Percentiles rank a stretch among this genome's conserved stretches.
phyloP scores from a whole-genome alignment of 768 basidiomycete species.

The Lenzites betulinus region DNA sequence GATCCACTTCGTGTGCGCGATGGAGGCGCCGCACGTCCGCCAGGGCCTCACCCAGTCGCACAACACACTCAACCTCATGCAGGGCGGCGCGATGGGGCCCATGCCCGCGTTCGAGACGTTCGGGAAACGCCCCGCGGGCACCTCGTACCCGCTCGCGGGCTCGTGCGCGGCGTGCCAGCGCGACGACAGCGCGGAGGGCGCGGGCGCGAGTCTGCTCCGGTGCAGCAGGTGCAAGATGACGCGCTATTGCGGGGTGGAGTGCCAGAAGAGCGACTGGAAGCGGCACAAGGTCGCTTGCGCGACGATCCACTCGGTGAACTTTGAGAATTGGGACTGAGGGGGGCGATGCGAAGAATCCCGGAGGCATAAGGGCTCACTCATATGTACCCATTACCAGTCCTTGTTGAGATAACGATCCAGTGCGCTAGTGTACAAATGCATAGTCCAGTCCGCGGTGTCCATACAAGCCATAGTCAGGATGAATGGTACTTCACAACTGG shows the following conservation, averaged over 20 bases:
- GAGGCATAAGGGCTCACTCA: no score
- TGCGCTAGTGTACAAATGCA: not conserved
- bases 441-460: not conserved
- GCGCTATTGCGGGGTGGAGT: constrained; percentile 9
- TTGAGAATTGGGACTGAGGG: constrained; percentile 17
- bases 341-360: no score
- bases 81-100: constrained; percentile 2
- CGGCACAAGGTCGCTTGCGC: constrained; percentile 11
- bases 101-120: not conserved
- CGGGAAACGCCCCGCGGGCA: not conserved
- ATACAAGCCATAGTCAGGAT: not conserved
- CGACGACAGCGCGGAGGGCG: constrained; percentile 7
- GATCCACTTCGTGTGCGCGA: constrained; percentile 17
- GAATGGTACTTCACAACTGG: constrained; percentile 17
- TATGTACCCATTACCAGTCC: no score
- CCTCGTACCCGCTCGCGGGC: constrained; percentile 8
- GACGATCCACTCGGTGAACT: constrained; percentile 6
- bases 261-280: constrained; percentile 15
- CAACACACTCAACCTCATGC: not conserved
- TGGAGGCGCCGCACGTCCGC: constrained; percentile 9
- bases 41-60: not conserved
- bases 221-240: constrained; percentile 17
- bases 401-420: not conserved
- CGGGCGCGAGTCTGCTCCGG: not conserved
- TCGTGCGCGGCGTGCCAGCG: constrained; percentile 15